phyloP scores from a whole-genome alignment of 257 asterid genomes.

The Oldenlandia corymbosa region DNA sequence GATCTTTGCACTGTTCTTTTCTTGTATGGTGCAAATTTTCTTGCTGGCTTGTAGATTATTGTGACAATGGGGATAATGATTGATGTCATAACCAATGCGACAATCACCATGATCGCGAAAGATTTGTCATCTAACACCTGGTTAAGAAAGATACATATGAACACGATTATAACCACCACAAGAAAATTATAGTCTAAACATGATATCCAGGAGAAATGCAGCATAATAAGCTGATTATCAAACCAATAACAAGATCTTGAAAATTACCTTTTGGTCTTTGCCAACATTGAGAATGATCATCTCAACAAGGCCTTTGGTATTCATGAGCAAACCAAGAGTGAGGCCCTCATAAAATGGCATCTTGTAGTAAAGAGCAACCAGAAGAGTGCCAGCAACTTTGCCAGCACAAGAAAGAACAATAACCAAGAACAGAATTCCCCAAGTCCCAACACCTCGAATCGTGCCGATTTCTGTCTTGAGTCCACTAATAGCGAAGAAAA shows the following conservation, averaged over 20 bases:
- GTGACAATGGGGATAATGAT: constrained; percentile 63
- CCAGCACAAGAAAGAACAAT: constrained; percentile 74
- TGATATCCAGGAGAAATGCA: too few species aligned
- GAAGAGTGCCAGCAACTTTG: constrained; percentile 69
- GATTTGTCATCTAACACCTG: constrained; percentile 74
- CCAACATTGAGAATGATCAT: constrained; percentile 97
- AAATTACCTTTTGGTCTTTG: constrained; percentile 73
- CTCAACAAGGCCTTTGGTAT: constrained; percentile 90
- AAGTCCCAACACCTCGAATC: constrained; percentile 46
- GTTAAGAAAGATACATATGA: too few species aligned
- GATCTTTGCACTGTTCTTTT: constrained; percentile 57
- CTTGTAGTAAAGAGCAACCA: constrained; percentile 60
- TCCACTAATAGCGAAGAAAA: constrained; percentile 88
- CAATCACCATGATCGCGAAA: constrained; percentile 83
- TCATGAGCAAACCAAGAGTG: constrained; percentile 90
- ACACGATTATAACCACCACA: background rate
- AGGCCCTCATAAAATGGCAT: constrained; percentile 80
- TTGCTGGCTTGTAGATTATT: constrained; percentile 58
- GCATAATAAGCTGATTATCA: background rate
- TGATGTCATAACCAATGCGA: constrained; percentile 66
- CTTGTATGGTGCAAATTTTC: constrained; percentile 51
- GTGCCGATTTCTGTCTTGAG: constrained; percentile 59
- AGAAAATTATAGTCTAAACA: too few species aligned
- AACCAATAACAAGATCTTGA: too few species aligned
- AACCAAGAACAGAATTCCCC: constrained; percentile 51